Percentiles rank a stretch among this genome's conserved stretches.
Evolutionary conservation across 2,329 filamentous ascomycete species (phyloP).

Genomic region (Talaromyces sp.): DNA sequence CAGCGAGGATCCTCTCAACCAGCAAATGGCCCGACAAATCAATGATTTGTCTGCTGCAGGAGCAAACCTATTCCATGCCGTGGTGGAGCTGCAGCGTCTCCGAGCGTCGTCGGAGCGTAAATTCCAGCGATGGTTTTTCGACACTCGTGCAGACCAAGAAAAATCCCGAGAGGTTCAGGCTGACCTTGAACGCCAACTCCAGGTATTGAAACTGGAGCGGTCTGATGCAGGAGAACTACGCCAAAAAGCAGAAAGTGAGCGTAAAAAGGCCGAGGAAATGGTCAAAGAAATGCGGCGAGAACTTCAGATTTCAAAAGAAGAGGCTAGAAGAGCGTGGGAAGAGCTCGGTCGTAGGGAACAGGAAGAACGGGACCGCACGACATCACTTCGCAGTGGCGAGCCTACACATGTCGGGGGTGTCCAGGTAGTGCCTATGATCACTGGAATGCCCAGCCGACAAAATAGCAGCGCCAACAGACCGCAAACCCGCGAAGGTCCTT

Average conservation of each 20-base stretch:
- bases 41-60: slow-evolving; percentile 96
- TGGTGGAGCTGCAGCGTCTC: slow-evolving; percentile 89
- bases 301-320: slow-evolving; percentile 89
- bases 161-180: slow-evolving; percentile 76
- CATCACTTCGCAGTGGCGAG: slow-evolving; percentile 79
- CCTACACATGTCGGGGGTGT: slow-evolving; percentile 89
- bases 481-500: slow-evolving; percentile 43
- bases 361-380: slow-evolving; percentile 81
- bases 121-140: slow-evolving; percentile 98
- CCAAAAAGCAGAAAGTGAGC: slow-evolving; percentile 65
- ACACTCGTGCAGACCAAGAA: slow-evolving; percentile 85
- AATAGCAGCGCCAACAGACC: slow-evolving; percentile 43
- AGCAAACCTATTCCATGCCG: slow-evolving; percentile 94
- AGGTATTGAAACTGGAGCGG: slow-evolving; percentile 66
- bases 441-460: slow-evolving; percentile 58
- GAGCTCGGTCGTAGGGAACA: slow-evolving; percentile 90
- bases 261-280: slow-evolving; percentile 66
- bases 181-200: slow-evolving; percentile 70
- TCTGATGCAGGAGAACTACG: slow-evolving; percentile 63
- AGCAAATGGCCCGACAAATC: slow-evolving; percentile 88
- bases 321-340: slow-evolving; percentile 93
- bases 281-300: slow-evolving; percentile 90
- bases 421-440: slow-evolving; percentile 89
- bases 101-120: slow-evolving; percentile 94
- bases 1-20: slow-evolving; percentile 73